Base-by-base conservation (phyloP, 2,329 filamentous ascomycete genomes). In the Huntiella bhutanensis region DNA sequence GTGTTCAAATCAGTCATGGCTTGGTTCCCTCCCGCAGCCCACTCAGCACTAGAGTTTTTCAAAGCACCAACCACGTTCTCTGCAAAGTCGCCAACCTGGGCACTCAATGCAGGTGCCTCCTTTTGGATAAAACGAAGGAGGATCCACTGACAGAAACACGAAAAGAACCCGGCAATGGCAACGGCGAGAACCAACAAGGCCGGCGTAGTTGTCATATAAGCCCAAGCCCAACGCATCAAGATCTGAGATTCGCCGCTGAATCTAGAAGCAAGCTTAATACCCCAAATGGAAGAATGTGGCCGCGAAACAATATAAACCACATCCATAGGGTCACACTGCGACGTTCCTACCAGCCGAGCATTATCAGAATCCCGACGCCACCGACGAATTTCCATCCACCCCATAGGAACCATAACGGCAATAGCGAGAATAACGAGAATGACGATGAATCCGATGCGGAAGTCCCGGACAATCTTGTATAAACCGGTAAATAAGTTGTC, bases 141-240 rank as follows among this genome's bases (percentile, higher is more conserved):
- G 46, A 88, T 69, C 53, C 73, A 81, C 64, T 94, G 86, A 59
- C 82, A 91, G 33, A 87, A 66, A 59, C 84, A 92, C 17, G 82
- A 77, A 55, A 93, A 74, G 40, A 92, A 71, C 3, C 86, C 86
- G 1, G 86, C 84, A 7, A 92, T 56, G 7, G 81, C 87, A 36
- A 95, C 75, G 4, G 80, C 79, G 5, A 95, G 70, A 4, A 95
- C 74, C 55, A 95, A 87, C n/a, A 95, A 66, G 13, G 86, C 87
- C 0, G 84, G 75, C 0, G 80, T 64, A 0, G 86, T 86, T 0
- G 86, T 94, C n/a, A 77, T 78, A 58, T 95, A 95, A 6, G 87
- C 82, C 52, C 91, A 67, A 45, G 76, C 75, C 86, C 87, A 95
- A 51, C 87, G 77, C 7, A 77, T 70, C 37, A 94, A 69, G 40